Conservation (phyloP, 148 eudicot genomes). For the Fallopia convolvulus region DNA sequence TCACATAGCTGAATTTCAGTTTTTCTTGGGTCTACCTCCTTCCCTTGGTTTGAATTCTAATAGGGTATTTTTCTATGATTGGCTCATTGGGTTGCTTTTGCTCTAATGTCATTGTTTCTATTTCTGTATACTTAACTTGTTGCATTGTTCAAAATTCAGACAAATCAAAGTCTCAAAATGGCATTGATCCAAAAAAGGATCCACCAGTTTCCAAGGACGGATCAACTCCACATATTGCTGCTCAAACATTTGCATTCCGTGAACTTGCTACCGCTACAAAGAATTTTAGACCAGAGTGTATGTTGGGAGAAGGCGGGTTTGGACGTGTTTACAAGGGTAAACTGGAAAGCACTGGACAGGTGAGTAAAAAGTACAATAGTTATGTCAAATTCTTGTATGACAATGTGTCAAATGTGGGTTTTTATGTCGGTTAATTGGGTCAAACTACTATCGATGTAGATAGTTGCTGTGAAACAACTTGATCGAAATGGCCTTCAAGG, state of each 20-base stretch:
- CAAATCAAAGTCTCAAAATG: conserved; percentile 56
- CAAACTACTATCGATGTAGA: conserved; percentile 33
- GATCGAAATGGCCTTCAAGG: conserved; percentile 97
- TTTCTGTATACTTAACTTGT: not conserved
- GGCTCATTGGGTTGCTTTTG: not conserved
- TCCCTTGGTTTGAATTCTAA: not conserved
- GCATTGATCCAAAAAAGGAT: conserved; percentile 65
- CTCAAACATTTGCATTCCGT: conserved; percentile 86
- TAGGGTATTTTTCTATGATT: not conserved
- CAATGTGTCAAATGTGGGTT: not conserved
- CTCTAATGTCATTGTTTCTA: not conserved
- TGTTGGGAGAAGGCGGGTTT: conserved; percentile 96
- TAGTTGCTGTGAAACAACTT: conserved; percentile 93
- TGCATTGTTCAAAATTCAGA: conserved; percentile 26
- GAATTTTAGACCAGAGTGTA: conserved; percentile 76
- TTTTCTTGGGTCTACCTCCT: no score
- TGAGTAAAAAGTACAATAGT: conserved; percentile 11
- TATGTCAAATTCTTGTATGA: not conserved
- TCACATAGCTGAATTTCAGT: no score
- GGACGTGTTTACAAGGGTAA: conserved; percentile 93
- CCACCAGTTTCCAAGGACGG: conserved; percentile 50
- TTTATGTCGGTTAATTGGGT: not conserved
- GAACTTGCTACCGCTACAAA: conserved; percentile 93
- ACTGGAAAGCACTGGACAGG: conserved; percentile 94
- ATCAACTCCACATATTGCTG: conserved; percentile 79